Conservation (phyloP, 108 stramenopile species). For the Discostella stelligeroides region DNA sequence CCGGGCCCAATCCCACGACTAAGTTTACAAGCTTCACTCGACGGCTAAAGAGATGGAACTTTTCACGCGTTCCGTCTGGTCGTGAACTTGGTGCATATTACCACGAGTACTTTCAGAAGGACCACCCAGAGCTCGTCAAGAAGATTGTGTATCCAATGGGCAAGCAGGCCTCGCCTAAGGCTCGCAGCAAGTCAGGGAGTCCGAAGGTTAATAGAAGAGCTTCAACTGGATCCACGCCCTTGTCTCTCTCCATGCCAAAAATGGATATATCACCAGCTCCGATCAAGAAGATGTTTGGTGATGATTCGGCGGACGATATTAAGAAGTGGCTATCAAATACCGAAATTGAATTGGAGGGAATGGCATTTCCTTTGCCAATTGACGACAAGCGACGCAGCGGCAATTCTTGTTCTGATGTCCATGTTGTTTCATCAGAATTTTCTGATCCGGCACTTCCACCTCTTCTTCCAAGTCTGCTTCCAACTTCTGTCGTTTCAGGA, state of each 20-base stretch:
- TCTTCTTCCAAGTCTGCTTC: no score
- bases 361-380: constrained; percentile 4
- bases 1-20: neutral
- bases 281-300: no score
- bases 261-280: neutral
- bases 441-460: no score
- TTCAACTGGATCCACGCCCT: constrained; percentile 31
- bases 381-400: no score
- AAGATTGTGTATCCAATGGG: constrained; percentile 5
- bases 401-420: no score
- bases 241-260: neutral
- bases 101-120: constrained; percentile 16
- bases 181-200: neutral
- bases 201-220: constrained; percentile 25
- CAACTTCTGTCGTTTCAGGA: no score
- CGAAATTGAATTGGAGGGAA: neutral
- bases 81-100: constrained; percentile 31
- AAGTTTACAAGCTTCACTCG: constrained; percentile 21
- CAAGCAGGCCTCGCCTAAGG: neutral
- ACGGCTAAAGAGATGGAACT: constrained; percentile 32
- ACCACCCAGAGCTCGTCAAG: neutral
- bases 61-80: constrained; percentile 15
- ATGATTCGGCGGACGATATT: no score
- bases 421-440: no score
- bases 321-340: constrained; percentile 13